Conservation (phyloP, 495 filamentous ascomycete species). For the Echria macrotheca region DNA sequence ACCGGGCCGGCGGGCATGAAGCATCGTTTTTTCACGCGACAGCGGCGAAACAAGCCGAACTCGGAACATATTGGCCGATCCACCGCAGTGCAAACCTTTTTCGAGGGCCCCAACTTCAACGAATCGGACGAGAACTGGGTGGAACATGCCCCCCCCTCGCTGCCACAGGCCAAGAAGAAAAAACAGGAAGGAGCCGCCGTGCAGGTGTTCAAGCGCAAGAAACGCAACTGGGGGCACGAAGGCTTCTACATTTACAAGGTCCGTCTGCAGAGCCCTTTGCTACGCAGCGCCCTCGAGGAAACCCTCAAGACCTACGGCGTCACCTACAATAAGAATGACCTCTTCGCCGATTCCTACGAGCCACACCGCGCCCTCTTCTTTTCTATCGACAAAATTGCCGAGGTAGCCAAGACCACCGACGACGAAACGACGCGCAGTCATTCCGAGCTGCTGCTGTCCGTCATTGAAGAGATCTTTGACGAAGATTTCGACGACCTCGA, state of each 20-base stretch:
- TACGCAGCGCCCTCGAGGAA: slow-evolving; percentile 7
- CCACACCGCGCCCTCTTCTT: slow-evolving; percentile 13
- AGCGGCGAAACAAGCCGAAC: neutral
- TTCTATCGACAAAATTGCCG: slow-evolving; percentile 9
- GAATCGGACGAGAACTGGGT: slow-evolving; percentile 6
- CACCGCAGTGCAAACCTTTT: slow-evolving; percentile 4
- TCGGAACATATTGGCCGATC: slow-evolving; percentile 4
- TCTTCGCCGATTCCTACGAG: slow-evolving; percentile 1
- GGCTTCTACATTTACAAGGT: slow-evolving; percentile 6
- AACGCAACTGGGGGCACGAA: neutral
- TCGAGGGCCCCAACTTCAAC: slow-evolving; percentile 2
- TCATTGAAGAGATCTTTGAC: slow-evolving; percentile 11
- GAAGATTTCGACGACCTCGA: slow-evolving; percentile 10
- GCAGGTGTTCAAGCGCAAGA: slow-evolving; percentile 7
- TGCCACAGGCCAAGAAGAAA: slow-evolving; percentile 6
- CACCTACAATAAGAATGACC: slow-evolving; percentile 1
- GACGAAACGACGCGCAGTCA: slow-evolving; percentile 9
- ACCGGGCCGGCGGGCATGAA: neutral
- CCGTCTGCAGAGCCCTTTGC: slow-evolving; percentile 11
- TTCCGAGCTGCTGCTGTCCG: slow-evolving; percentile 1
- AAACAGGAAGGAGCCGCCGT: slow-evolving; percentile 12
- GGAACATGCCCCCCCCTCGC: slow-evolving; percentile 7
- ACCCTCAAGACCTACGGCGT: slow-evolving; percentile 7
- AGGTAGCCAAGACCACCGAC: slow-evolving; percentile 9
- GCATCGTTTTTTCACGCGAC: slow-evolving; percentile 7